Evolutionary conservation across 176 grass and related monocot genomes (phyloP).

Genomic region (Raddia guianensis): DNA sequence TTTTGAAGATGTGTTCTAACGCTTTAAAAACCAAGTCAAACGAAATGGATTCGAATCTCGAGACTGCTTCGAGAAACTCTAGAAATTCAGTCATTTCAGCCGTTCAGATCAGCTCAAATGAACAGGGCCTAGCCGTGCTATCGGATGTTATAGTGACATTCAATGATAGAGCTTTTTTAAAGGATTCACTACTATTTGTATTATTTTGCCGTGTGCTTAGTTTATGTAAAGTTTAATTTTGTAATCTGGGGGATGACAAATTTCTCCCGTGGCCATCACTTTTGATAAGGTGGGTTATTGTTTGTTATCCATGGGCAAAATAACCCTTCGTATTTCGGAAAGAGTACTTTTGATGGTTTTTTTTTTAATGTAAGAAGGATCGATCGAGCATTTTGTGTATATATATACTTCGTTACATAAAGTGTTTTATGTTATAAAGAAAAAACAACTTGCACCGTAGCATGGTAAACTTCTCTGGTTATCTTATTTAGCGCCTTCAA

Average conservation of each 20-base stretch:
- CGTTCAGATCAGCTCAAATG: no score
- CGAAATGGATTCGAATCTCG: no score
- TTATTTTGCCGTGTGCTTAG: not conserved
- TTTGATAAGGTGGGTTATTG: not conserved
- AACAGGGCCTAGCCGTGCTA: no score
- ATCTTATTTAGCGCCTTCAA: no score
- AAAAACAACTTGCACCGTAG: no score
- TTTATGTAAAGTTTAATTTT: not conserved
- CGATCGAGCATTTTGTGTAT: not conserved
- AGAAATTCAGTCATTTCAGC: no score
- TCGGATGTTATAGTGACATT: conserved; percentile 23
- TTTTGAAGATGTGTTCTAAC: no score
- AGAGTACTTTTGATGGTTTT: not conserved
- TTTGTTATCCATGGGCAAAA: conserved; percentile 1
- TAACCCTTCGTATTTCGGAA: conserved; percentile 12
- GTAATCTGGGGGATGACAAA: conserved; percentile 3
- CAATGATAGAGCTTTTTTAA: conserved; percentile 26
- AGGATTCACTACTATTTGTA: not conserved
- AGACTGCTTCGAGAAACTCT: no score
- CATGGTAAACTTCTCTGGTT: no score
- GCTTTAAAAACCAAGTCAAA: no score
- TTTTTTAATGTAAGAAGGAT: not conserved
- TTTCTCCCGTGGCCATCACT: not conserved
- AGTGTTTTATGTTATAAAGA: no score
- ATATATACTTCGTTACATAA: no score